phyloP scores from a whole-genome alignment of 192 early-diverging fungal species.

The Haplosporangium gracile region DNA sequence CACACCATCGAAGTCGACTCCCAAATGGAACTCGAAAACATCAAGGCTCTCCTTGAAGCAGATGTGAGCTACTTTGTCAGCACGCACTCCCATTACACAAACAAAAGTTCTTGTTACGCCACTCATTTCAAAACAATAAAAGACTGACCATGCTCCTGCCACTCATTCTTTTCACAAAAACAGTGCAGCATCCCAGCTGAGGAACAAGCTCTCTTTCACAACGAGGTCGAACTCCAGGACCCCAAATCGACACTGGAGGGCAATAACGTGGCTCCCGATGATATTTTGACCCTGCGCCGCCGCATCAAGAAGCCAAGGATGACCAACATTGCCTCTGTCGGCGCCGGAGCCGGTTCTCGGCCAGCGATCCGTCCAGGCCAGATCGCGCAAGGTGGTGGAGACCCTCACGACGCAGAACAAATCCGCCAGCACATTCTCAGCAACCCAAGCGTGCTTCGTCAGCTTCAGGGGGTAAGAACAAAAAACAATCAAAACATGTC shows the following conservation, averaged over 20 bases:
- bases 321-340: constrained; percentile 26
- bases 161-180: constrained; percentile 1
- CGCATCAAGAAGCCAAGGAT: constrained; percentile 42
- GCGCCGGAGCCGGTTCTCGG: constrained; percentile 12
- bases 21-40: constrained; percentile 81
- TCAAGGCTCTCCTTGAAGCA: constrained; percentile 88
- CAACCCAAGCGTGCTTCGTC: constrained; percentile 68
- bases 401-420: constrained; percentile 59
- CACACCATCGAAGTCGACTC: constrained; percentile 78
- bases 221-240: constrained; percentile 74
- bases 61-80: constrained; percentile 63
- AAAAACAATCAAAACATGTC: not conserved
- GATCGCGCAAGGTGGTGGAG: constrained; percentile 41
- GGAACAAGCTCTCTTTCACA: constrained; percentile 75
- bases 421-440: constrained; percentile 75
- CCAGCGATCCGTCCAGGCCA: constrained; percentile 29
- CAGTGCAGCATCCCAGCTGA: constrained; percentile 74
- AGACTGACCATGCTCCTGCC: not conserved
- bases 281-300: constrained; percentile 76
- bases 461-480: constrained; percentile 67
- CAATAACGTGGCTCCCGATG: constrained; percentile 77
- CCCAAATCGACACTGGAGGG: constrained; percentile 73
- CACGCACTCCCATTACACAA: not conserved
- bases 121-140: not conserved
- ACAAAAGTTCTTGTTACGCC: not conserved